Base-by-base conservation (phyloP, 768 basidiomycete genomes). In the Royoungia palumana region DNA sequence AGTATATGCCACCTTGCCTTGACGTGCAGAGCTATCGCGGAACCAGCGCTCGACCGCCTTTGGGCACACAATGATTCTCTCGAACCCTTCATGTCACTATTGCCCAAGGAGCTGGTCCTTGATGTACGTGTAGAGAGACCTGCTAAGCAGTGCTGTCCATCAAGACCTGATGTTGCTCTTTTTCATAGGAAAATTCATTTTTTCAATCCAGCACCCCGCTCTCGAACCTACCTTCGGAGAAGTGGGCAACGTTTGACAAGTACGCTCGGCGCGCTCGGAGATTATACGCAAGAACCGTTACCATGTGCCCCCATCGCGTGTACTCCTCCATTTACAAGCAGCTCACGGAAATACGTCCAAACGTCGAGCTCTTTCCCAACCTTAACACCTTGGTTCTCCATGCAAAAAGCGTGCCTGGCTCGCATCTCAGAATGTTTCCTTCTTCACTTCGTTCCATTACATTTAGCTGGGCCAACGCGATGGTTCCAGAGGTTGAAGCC, bases 261-360 rank as follows among this genome's bases (percentile, higher is more conserved):
- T 64, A 62, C 14, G 59, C 61, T 22, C 49, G 24, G 21, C 59
- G 61, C 1, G 50, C 55, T 30, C 50, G 62, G 10, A 52, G 47
- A 48, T 37, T 64, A 35, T 62, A 62, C 41, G 59, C 35, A n/a
- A 64, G 55, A 42, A 63, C 62, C 4, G 61, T 62, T 1, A 62
- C 62, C 28, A 63, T 52, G 61, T 55, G 38, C 27, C 61, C 62
- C 8, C 59, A 55, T 25, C 62, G 59, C 35, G 35, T 62, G 16
- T 50, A 62, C 35, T 64, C 61, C 35, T 61, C 58, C 42, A 62
- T 62, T 11, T 63, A 64, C 46, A 61, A 51, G 3, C 60, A 62
- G 17, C 58, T 63, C 25, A 35, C 40, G 30, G 17, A 30, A 21
- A 49, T 62, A 19, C 60, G 61, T 25, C 61, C 58, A 42, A 54